phyloP scores from a whole-genome alignment of 352 stramenopile genomes.

The Phytophthora kernoviae region DNA sequence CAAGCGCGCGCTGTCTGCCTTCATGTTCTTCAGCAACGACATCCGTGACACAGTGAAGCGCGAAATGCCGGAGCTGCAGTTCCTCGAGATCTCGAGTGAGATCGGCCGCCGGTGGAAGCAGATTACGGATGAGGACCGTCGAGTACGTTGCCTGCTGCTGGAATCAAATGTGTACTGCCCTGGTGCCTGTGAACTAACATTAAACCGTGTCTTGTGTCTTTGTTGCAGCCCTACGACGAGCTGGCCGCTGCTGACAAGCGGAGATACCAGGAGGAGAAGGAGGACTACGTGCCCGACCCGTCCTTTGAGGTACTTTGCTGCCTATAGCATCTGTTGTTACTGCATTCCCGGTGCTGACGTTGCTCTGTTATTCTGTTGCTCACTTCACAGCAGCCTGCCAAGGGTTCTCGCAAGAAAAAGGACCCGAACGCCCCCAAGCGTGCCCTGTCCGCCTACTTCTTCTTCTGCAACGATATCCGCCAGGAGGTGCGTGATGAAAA shows the following conservation, averaged over 20 bases:
- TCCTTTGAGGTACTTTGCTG: constrained; percentile 52
- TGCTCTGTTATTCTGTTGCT: constrained; percentile 3
- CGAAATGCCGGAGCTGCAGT: constrained; percentile 86
- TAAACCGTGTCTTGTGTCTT: constrained; percentile 1
- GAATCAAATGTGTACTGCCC: too few relatives aligned
- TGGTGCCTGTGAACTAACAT: too few relatives aligned
- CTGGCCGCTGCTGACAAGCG: constrained; percentile 86
- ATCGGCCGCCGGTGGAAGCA: constrained; percentile 87
- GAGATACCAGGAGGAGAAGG: constrained; percentile 88
- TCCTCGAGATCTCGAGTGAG: constrained; percentile 87
- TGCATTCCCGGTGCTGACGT: neutral
- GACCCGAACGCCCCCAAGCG: constrained; percentile 95
- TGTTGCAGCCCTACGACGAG: constrained; percentile 78
- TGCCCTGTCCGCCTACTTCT: constrained; percentile 94
- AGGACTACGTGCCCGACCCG: constrained; percentile 88
- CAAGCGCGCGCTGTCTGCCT: constrained; percentile 89
- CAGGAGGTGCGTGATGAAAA: constrained; percentile 91
- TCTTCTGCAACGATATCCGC: constrained; percentile 95
- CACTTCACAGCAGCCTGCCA: constrained; percentile 14
- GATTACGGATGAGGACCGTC: constrained; percentile 66
- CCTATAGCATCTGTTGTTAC: neutral
- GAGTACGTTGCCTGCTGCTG: constrained; percentile 30
- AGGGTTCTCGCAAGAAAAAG: constrained; percentile 87
- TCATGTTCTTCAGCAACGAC: constrained; percentile 93
- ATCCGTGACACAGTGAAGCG: constrained; percentile 90